Evolutionary conservation across 2,329 filamentous ascomycete genomes (phyloP).

Genomic region (Pseudomassariella vexata): DNA sequence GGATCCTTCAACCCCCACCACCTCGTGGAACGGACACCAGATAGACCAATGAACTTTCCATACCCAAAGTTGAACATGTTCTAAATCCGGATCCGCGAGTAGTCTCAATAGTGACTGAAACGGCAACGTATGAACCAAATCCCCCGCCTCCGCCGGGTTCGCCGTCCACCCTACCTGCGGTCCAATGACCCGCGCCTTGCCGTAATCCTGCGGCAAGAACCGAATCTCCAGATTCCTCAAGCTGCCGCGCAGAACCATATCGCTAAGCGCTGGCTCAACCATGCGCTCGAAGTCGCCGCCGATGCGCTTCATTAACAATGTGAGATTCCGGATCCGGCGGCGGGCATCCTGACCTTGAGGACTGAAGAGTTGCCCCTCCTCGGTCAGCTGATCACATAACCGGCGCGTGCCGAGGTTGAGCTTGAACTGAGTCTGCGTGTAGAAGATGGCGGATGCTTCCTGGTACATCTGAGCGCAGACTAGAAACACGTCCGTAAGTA

Average conservation of each 20-base stretch:
- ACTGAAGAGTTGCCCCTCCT: conserved; percentile 22
- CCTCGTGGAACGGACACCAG: conserved; percentile 37
- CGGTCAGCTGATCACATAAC: conserved; percentile 17
- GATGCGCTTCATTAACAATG: conserved; percentile 18
- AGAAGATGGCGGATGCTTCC: conserved; percentile 25
- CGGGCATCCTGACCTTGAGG: conserved; percentile 18
- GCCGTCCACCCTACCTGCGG: conserved; percentile 6
- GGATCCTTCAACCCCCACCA: conserved; percentile 1
- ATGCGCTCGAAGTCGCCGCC: conserved; percentile 23
- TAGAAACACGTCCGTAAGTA: conserved; percentile 16
- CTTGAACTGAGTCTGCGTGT: conserved; percentile 20
- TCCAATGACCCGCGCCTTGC: conserved; percentile 5
- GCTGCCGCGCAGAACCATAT: conserved; percentile 22
- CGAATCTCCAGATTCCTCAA: conserved; percentile 18
- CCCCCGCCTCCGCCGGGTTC: conserved; percentile 5
- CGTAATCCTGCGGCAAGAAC: conserved; percentile 14
- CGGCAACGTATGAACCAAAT: conserved; percentile 17
- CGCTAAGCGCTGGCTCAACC: conserved; percentile 19
- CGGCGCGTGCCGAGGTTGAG: conserved; percentile 21
- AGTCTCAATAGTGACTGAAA: conserved; percentile 32
- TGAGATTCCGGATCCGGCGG: conserved; percentile 20
- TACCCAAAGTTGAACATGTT: conserved; percentile 31
- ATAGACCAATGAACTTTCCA: conserved; percentile 27
- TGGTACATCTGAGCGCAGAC: conserved; percentile 25
- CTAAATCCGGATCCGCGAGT: conserved; percentile 38